Evolutionary conservation across 2,329 filamentous ascomycete species (phyloP).

Genomic region (Mycosphaerella arachidis): DNA sequence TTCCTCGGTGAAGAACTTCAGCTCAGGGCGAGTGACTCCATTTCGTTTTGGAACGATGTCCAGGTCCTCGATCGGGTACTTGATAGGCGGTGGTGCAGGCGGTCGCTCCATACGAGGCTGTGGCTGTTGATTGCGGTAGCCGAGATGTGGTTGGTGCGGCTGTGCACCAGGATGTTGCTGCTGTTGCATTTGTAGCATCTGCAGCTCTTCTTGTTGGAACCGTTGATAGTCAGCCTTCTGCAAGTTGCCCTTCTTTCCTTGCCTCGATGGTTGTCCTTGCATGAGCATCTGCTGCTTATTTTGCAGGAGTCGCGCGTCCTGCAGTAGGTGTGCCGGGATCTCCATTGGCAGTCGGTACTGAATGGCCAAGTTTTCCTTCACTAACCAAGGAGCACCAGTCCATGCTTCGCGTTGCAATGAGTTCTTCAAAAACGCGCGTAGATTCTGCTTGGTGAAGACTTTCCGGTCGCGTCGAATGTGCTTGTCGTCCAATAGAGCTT

Average conservation of each 20-base stretch:
- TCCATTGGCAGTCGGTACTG: slow-evolving; percentile 83
- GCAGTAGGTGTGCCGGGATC: slow-evolving; percentile 74
- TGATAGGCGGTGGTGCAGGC: slow-evolving; percentile 70
- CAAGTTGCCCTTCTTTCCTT: slow-evolving; percentile 20
- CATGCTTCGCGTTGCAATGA: slow-evolving; percentile 87
- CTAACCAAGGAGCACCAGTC: slow-evolving; percentile 95
- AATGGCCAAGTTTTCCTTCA: slow-evolving; percentile 78
- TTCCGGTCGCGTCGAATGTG: slow-evolving; percentile 85
- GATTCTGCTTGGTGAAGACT: slow-evolving; percentile 88
- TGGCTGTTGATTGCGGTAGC: slow-evolving; percentile 16
- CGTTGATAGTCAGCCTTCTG: slow-evolving; percentile 18
- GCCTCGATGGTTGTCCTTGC: slow-evolving; percentile 21
- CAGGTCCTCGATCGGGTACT: slow-evolving; percentile 93
- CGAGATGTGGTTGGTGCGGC: slow-evolving; percentile 39
- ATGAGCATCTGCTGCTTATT: slow-evolving; percentile 26
- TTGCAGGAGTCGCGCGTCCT: slow-evolving; percentile 61
- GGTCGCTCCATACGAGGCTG: slow-evolving; percentile 16
- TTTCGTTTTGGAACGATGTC: slow-evolving; percentile 67
- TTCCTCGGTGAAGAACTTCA: slow-evolving; percentile 68
- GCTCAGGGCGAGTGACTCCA: slow-evolving; percentile 62
- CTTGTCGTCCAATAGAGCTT: slow-evolving; percentile 73
- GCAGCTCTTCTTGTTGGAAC: slow-evolving; percentile 20
- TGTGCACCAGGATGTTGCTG: slow-evolving; percentile 36
- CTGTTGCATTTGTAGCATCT: slow-evolving; percentile 22
- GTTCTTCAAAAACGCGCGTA: slow-evolving; percentile 91